Base-by-base conservation (phyloP, 2,329 filamentous ascomycete species). In the Trichoderma afroharzianum region DNA sequence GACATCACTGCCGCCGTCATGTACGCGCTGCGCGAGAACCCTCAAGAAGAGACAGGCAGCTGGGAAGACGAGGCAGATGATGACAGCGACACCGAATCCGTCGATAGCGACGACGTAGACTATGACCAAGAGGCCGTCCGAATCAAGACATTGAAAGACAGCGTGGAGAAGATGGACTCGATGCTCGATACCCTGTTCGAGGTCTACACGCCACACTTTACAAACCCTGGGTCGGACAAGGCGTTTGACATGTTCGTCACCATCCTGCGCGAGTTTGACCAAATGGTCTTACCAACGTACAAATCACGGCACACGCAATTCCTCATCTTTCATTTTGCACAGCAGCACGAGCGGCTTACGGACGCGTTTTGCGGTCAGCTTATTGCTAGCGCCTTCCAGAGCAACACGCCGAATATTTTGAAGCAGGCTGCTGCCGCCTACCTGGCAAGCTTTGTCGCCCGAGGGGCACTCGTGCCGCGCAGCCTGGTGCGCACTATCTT, bases 291-390 rank as follows among this genome's bases (percentile, higher is more conserved):
- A 33, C 94, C 95, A 4, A 97, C 94, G 15, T 94, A 96, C 79
- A 93, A 94, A 75, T 97, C 94, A 28, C 91, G 96, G 39, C 95
- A 98, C 80, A 94, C 94, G 0, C 96, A 99, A 78, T 99, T 98
- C 77, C 88, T 99, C 62, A 87, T 98, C 64, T 99, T 99, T 82
- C 95, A 98, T 82, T 98, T 97, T 79, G 93, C 93, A 18, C 95
- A 99, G 81, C 88, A 88, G 71, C 93, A 93, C 9, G 90, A 92
- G 33, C 87, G 88, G 58, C 88, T 97, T 62, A 91, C 93, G 71
- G 93, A 96, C 77, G 88, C 91, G 63, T 98, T 98, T 78, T 91
- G 93, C 57, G 92, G 92, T 39, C 91, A 91, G 28, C 92, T 95
- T 74, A 83, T 84, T 47, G 80, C 81, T 28, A 81, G 80, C 4